A percentile compares a stretch with the other conserved stretches of the same genome.
These are phyloP conservation scores for Adansonia grandidieri DNA, from an alignment of 441 rosid genomes.

Conservation along the genomic window DNA sequence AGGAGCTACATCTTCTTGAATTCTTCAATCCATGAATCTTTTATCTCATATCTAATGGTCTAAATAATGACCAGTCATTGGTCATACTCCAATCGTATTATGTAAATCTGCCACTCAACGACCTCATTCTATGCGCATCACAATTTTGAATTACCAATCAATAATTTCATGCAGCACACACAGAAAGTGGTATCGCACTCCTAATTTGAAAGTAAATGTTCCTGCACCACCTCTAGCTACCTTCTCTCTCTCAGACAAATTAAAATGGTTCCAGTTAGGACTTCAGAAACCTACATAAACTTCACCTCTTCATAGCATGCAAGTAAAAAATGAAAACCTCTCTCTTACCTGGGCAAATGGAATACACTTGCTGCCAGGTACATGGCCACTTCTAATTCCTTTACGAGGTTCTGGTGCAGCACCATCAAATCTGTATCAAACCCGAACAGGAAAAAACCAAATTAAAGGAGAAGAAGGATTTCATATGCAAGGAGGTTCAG, in stretches of 20 bases:
- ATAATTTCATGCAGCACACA: neutral
- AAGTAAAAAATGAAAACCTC: neutral
- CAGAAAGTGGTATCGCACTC: neutral
- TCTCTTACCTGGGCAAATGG: slow-evolving; percentile 70
- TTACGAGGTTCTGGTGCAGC: slow-evolving; percentile 85
- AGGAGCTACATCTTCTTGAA: neutral
- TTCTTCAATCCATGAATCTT: neutral
- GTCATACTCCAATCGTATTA: neutral
- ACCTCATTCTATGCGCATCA: neutral
- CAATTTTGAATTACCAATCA: slow-evolving; percentile 9
- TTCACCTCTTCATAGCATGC: neutral
- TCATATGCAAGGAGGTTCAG: neutral
- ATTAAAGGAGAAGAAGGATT: slow-evolving; percentile 13
- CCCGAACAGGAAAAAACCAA: neutral
- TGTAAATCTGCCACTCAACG: slow-evolving; percentile 17
- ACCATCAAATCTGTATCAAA: slow-evolving; percentile 74
- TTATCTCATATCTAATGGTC: neutral
- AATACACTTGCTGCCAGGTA: slow-evolving; percentile 90
- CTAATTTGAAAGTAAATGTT: slow-evolving; percentile 14
- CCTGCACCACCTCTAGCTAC: neutral
- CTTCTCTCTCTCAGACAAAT: slow-evolving; percentile 3
- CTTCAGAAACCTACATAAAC: neutral
- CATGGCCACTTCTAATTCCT: slow-evolving; percentile 88
- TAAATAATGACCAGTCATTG: neutral
- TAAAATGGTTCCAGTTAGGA: neutral